Conservation (phyloP, 148 eudicot species). For the Cornus suecica region DNA sequence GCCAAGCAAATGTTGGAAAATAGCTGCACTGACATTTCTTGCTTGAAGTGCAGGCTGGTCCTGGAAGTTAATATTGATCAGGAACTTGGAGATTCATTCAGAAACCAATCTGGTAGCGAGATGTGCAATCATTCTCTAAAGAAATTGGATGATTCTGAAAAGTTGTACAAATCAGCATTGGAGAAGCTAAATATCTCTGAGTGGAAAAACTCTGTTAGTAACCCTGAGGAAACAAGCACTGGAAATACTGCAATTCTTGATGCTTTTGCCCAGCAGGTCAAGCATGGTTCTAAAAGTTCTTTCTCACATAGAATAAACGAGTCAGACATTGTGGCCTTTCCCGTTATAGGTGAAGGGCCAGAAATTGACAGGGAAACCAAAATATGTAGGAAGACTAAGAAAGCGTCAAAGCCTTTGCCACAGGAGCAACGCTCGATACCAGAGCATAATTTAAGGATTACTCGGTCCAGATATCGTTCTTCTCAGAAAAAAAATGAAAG, state of each 20-base stretch:
- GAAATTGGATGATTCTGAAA: slow-evolving; percentile 33
- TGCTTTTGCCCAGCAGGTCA: slow-evolving; percentile 17
- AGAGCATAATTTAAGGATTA: slow-evolving; percentile 40
- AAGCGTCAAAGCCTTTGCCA: slow-evolving; percentile 31
- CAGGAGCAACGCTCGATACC: slow-evolving; percentile 24
- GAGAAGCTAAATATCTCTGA: slow-evolving; percentile 43
- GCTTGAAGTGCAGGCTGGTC: slow-evolving; percentile 59
- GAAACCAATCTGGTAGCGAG: slow-evolving; percentile 28
- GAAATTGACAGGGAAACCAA: slow-evolving; percentile 23
- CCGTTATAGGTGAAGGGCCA: slow-evolving; percentile 17
- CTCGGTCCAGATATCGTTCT: slow-evolving; percentile 52
- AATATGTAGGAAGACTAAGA: slow-evolving; percentile 48
- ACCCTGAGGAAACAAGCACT: slow-evolving; percentile 16
- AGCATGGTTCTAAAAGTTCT: slow-evolving; percentile 2
- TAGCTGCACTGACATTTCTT: slow-evolving; percentile 35
- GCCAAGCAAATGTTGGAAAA: slow-evolving; percentile 48
- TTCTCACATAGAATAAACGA: not conserved
- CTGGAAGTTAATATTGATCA: slow-evolving; percentile 58
- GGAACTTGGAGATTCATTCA: slow-evolving; percentile 58
- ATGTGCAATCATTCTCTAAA: slow-evolving; percentile 15
- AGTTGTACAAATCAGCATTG: slow-evolving; percentile 48
- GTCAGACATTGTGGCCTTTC: slow-evolving; percentile 1
- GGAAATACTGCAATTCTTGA: slow-evolving; percentile 9
- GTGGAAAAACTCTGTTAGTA: slow-evolving; percentile 41
- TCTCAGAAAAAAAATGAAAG: slow-evolving; percentile 28